Evolutionary conservation across 306 rosid genomes (phyloP).

Genomic region (Begonia loranthoides): DNA sequence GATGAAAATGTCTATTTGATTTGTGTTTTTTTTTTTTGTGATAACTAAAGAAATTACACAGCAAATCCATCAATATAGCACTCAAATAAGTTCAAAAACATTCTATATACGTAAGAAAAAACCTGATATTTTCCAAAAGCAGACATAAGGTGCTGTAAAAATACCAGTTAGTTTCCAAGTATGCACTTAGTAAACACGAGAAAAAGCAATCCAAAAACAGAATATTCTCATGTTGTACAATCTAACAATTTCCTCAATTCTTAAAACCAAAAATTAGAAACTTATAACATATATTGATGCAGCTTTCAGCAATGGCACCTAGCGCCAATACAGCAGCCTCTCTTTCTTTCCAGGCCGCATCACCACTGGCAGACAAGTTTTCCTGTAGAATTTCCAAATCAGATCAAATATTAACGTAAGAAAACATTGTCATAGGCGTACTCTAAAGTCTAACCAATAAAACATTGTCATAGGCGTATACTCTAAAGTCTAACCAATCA

Average conservation of each 20-base stretch:
- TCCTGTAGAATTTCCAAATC: constrained; percentile 33
- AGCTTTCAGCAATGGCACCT: constrained; percentile 98
- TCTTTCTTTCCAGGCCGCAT: constrained; percentile 90
- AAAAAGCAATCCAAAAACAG: no score
- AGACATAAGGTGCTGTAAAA: constrained; percentile 63
- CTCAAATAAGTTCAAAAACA: no score
- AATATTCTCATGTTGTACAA: no score
- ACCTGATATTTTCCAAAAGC: constrained; percentile 99
- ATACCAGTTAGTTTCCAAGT: not conserved
- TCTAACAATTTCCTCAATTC: no score
- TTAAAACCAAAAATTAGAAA: not conserved
- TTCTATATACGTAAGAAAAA: constrained; percentile 3
- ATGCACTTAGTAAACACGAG: no score
- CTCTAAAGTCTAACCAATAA: no score
- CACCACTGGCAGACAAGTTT: constrained; percentile 52
- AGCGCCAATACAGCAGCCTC: constrained; percentile 99
- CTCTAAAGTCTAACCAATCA: not conserved
- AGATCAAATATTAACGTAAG: not conserved
- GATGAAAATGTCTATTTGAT: no score
- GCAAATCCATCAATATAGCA: no score
- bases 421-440: no score
- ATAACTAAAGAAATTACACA: no score
- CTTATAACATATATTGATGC: constrained; percentile 26
- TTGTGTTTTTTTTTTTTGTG: no score
- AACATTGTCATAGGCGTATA: no score